These are phyloP conservation scores for Kuraishia floccosa DNA, from an alignment of 805 yeast genomes.

Conservation along the genomic window DNA sequence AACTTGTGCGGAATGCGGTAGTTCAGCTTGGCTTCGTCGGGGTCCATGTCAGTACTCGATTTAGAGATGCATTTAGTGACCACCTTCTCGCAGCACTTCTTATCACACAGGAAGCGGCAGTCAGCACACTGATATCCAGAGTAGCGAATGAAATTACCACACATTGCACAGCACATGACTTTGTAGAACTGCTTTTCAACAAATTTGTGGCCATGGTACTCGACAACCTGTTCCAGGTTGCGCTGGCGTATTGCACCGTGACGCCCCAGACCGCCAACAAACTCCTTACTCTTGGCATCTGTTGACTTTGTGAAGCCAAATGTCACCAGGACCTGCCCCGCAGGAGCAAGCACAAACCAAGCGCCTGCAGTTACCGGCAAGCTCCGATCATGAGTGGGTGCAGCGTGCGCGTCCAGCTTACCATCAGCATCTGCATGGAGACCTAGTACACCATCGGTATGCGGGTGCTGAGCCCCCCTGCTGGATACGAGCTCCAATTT, in stretches of 20 bases:
- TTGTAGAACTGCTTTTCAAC: conserved; percentile 92
- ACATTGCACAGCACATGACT: conserved; percentile 94
- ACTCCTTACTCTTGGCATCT: conserved; percentile 31
- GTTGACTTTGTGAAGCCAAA: conserved; percentile 66
- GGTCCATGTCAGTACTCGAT: conserved; percentile 55
- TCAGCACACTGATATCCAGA: conserved; percentile 84
- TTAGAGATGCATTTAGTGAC: conserved; percentile 78
- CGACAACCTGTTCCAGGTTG: conserved; percentile 81
- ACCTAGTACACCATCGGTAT: conserved; percentile 1
- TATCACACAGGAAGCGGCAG: conserved; percentile 71
- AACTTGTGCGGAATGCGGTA: conserved; percentile 97
- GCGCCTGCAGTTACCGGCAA: conserved; percentile 46
- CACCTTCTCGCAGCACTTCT: conserved; percentile 69
- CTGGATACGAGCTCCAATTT: conserved; percentile 21
- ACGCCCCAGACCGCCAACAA: conserved; percentile 69
- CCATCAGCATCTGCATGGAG: not conserved
- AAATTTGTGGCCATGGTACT: conserved; percentile 95
- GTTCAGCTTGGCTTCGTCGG: conserved; percentile 73
- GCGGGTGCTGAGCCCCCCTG: conserved; percentile 1
- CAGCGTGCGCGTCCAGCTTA: not conserved
- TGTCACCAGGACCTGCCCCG: conserved; percentile 77
- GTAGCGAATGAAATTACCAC: conserved; percentile 89
- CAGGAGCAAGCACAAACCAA: conserved; percentile 91
- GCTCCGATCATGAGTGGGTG: no score
- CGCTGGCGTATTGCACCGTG: conserved; percentile 97